phyloP scores from a whole-genome alignment of 441 rosid species.

The Populus hybrid region DNA sequence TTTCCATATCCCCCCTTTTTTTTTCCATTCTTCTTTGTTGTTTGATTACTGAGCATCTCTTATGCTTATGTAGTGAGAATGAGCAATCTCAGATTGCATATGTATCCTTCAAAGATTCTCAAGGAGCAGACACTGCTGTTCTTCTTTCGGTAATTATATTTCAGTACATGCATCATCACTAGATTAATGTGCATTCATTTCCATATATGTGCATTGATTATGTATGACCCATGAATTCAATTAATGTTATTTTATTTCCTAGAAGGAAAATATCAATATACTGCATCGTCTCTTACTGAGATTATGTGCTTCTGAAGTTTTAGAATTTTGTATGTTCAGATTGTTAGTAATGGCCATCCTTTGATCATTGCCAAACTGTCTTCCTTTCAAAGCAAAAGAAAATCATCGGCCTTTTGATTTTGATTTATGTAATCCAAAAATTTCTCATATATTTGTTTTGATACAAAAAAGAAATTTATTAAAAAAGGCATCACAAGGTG shows the following conservation, averaged over 20 bases:
- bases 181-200: background rate
- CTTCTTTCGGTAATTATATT: slow-evolving; percentile 51
- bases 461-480: background rate
- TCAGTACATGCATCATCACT: background rate
- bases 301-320: background rate
- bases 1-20: background rate
- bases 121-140: slow-evolving; percentile 78
- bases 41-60: background rate
- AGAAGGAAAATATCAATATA: background rate
- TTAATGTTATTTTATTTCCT: background rate
- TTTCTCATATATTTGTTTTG: background rate
- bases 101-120: slow-evolving; percentile 67
- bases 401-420: background rate
- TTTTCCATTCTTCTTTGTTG: background rate
- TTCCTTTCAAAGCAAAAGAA: background rate
- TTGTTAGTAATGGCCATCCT: background rate
- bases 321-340: background rate
- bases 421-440: background rate
- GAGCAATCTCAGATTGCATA: slow-evolving; percentile 54
- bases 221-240: background rate
- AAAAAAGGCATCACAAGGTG: too few species aligned
- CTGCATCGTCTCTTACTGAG: background rate
- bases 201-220: background rate
- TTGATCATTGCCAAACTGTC: background rate
- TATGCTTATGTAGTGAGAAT: slow-evolving; percentile 46